Evolutionary conservation across 805 yeast genomes (phyloP).

Genomic region (Lachancea thermotolerans): DNA sequence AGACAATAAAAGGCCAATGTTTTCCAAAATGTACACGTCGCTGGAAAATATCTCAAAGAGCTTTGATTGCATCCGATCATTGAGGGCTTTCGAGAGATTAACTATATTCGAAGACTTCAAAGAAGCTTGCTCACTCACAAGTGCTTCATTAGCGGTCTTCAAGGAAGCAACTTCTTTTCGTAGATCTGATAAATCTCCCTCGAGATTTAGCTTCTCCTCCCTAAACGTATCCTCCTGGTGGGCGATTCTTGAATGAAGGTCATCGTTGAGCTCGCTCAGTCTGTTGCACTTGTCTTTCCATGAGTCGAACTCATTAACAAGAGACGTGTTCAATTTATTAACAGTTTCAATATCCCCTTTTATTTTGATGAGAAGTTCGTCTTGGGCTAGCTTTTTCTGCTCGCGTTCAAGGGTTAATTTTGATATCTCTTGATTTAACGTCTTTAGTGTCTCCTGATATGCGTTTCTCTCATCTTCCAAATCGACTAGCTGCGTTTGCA

Average conservation of each 20-base stretch:
- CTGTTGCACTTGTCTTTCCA: conserved; percentile 18
- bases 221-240: conserved; percentile 54
- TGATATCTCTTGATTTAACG: conserved; percentile 24
- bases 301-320: conserved; percentile 11
- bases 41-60: conserved; percentile 36
- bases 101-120: background rate
- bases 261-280: conserved; percentile 45
- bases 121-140: background rate
- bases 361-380: background rate
- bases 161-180: conserved; percentile 41
- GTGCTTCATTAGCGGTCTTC: conserved; percentile 25
- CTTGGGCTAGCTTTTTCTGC: conserved; percentile 3
- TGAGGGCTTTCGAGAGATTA: background rate
- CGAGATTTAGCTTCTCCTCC: conserved; percentile 44
- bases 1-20: conserved; percentile 60
- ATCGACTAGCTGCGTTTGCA: conserved; percentile 11
- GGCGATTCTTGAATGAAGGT: conserved; percentile 60
- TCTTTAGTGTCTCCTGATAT: conserved; percentile 24
- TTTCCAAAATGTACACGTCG: conserved; percentile 56
- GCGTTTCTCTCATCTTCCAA: conserved; percentile 24
- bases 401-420: conserved; percentile 22
- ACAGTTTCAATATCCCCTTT: conserved; percentile 15
- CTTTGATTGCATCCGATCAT: conserved; percentile 2
- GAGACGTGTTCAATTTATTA: conserved; percentile 10
- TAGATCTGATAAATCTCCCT: conserved; percentile 44